These are phyloP conservation scores for Globisporangium yorkense DNA, from an alignment of 352 stramenopile species.

Conservation along the genomic window DNA sequence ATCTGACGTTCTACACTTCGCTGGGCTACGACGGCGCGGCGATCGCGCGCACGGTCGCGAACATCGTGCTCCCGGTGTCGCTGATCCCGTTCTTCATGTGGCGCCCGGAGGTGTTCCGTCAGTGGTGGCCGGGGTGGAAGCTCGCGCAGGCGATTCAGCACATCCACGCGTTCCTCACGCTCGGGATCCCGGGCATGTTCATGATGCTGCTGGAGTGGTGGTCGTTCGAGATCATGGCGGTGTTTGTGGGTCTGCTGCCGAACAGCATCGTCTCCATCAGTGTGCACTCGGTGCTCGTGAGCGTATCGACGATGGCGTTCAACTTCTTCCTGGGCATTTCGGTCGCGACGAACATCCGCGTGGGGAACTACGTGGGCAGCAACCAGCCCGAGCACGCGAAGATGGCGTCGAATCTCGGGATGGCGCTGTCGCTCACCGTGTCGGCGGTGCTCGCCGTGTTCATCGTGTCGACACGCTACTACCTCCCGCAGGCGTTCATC, in stretches of 20 bases:
- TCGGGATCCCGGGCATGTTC: constrained; percentile 64
- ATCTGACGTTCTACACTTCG: constrained; percentile 76
- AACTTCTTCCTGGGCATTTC: constrained; percentile 80
- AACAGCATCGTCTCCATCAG: constrained; percentile 62
- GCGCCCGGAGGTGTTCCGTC: constrained; percentile 29
- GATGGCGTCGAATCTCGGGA: constrained; percentile 60
- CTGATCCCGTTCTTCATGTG: constrained; percentile 68
- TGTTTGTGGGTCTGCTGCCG: constrained; percentile 52
- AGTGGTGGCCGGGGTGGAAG: constrained; percentile 73
- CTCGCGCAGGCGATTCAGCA: constrained; percentile 35
- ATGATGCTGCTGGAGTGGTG: constrained; percentile 80
- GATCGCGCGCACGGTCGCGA: constrained; percentile 59
- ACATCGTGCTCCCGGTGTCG: constrained; percentile 43
- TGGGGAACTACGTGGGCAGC: constrained; percentile 73
- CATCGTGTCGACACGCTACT: constrained; percentile 36
- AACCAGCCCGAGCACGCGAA: constrained; percentile 84
- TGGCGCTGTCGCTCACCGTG: constrained; percentile 44
- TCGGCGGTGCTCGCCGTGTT: constrained; percentile 32
- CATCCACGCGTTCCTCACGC: constrained; percentile 54
- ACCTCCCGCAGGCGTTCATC: constrained; percentile 63
- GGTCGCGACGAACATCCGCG: constrained; percentile 74
- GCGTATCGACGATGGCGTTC: constrained; percentile 57
- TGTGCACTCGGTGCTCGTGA: constrained; percentile 68
- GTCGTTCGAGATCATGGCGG: constrained; percentile 77
- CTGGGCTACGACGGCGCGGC: constrained; percentile 75